Percentiles rank a stretch among this genome's conserved stretches.
phyloP scores from a whole-genome alignment of 495 filamentous ascomycete genomes.

The Amorphotheca resinae region DNA sequence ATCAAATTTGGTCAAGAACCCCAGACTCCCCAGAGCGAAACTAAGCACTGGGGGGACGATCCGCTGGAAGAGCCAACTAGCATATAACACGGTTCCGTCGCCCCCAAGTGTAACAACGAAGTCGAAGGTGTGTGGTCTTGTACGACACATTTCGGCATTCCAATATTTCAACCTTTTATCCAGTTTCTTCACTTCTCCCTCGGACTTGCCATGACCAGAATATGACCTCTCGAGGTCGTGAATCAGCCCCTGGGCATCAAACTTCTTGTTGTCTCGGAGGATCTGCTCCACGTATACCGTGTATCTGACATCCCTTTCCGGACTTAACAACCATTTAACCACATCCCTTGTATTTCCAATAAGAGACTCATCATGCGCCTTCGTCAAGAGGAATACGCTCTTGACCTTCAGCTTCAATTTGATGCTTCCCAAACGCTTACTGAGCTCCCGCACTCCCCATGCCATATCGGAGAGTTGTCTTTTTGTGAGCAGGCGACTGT shows the following conservation, averaged over 20 bases:
- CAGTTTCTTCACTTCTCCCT: constrained; percentile 1
- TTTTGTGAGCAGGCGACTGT: constrained; percentile 66
- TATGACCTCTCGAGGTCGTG: constrained; percentile 15
- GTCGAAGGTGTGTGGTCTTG: constrained; percentile 78
- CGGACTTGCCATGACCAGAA: background rate
- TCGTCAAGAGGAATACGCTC: constrained; percentile 79
- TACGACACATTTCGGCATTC: constrained; percentile 63
- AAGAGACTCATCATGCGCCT: constrained; percentile 73
- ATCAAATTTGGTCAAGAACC: constrained; percentile 94
- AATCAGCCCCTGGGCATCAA: constrained; percentile 39
- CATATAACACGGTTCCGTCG: constrained; percentile 90
- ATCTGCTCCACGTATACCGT: constrained; percentile 72
- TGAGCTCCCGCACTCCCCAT: constrained; percentile 82
- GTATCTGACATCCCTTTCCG: constrained; percentile 53
- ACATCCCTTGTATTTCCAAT: constrained; percentile 67
- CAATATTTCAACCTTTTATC: constrained; percentile 59
- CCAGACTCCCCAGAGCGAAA: constrained; percentile 82
- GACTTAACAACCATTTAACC: constrained; percentile 73
- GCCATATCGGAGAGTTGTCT: constrained; percentile 92
- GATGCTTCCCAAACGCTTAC: constrained; percentile 70
- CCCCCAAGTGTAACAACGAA: constrained; percentile 92
- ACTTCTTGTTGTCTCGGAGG: constrained; percentile 53
- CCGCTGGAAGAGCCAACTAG: constrained; percentile 94
- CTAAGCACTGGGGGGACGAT: constrained; percentile 88
- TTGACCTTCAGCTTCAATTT: constrained; percentile 67